Evolutionary conservation across 352 stramenopile genomes (phyloP), one percentile per base, ranked within the genome.

Genomic region (Phytopythium boreale): DNA sequence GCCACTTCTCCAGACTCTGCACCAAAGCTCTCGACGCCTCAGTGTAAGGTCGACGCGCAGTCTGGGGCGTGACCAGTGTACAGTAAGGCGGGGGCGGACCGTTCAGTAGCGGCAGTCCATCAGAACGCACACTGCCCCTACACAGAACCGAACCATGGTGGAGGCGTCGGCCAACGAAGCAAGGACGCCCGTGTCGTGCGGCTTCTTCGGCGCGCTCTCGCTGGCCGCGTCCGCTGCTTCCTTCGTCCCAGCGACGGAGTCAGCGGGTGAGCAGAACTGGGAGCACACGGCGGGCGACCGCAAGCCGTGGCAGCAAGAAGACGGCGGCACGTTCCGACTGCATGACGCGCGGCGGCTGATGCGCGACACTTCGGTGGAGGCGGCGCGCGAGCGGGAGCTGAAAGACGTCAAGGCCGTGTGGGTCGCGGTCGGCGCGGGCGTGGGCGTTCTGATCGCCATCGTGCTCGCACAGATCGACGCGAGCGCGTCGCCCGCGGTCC

Each of bases 391-490:
- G 37, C 56, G 43, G 2, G 56, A 62, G 56, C 56, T 43, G 1
- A 37, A 36, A 26, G 37, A 62, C 56, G 56, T 52, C 56, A 52
- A 52, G 39, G 27, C 26, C 17, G 27, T 53, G 24, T 62, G 56
- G 56, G n/a, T 76, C 17, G 66, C 68, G 19, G 62, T 74, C 20
- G 69, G 69, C 36, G 51, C 70, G 15, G 56, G 56, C 37, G 61
- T 66, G 10, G 66, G 64, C 44, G 68, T 71, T n/a, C 52, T 63
- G 22, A 60, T 70, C 12, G 64, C 68, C 1, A 31, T 70, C 17
- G 69, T 73, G 20, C 27, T 84, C 20, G 43, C 75, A 27, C 36
- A 78, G 26, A 60, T 66, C 17, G 67, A 47, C 17, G 66, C 63
- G 5, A 52, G 64, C 36, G 61, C 62, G 29, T 62, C 69, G 44